Evolutionary conservation across 768 basidiomycete species (phyloP).

Genomic region (Sutorius australiensis): DNA sequence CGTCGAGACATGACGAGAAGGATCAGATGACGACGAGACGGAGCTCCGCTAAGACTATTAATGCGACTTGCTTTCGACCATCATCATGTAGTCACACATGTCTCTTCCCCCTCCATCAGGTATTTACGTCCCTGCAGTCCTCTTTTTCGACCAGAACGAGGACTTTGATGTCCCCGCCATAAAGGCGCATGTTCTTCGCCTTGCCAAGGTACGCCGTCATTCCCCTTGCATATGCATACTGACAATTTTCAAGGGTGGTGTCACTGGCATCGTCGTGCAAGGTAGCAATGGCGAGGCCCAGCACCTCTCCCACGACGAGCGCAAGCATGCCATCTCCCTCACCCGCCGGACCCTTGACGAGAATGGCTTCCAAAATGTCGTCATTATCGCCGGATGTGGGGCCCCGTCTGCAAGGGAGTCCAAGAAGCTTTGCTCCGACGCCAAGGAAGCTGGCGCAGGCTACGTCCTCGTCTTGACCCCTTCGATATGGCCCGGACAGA

Average conservation of each 20-base stretch:
- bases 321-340: constrained; percentile 56
- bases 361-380: constrained; percentile 61
- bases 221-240: constrained; percentile 12
- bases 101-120: constrained; percentile 56
- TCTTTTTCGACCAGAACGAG: constrained; percentile 68
- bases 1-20: not conserved
- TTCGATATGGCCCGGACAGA: constrained; percentile 64
- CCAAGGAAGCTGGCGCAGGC: constrained; percentile 79
- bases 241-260: constrained; percentile 51
- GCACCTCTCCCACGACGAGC: constrained; percentile 69
- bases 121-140: constrained; percentile 73
- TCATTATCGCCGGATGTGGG: constrained; percentile 82
- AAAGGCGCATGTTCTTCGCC: constrained; percentile 64
- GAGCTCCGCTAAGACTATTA: not conserved
- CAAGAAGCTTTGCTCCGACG: constrained; percentile 63
- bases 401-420: constrained; percentile 79
- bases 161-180: constrained; percentile 67
- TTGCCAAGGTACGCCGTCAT: constrained; percentile 52
- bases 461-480: constrained; percentile 72
- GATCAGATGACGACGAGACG: not conserved
- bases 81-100: constrained; percentile 13
- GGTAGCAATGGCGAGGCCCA: constrained; percentile 77
- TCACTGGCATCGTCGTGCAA: constrained; percentile 69
- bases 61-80: not conserved
- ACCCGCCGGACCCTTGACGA: constrained; percentile 71